These are phyloP conservation scores for Phytophthora ramorum DNA, from an alignment of 352 stramenopile species.

Conservation along the genomic window DNA sequence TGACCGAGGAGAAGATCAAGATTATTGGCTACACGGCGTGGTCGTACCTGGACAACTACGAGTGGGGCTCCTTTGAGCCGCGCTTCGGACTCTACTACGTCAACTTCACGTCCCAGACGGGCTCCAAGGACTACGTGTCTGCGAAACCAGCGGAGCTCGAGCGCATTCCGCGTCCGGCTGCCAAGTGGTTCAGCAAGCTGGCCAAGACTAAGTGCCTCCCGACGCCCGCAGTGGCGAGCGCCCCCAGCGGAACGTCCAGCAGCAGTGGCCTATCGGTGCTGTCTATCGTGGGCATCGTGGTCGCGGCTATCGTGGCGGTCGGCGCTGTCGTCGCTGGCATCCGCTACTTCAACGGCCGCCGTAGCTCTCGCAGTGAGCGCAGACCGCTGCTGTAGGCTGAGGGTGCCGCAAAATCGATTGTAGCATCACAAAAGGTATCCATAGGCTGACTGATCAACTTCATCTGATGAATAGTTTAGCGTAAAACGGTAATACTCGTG, in stretches of 20 bases:
- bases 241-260: slow-evolving; percentile 28
- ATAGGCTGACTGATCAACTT: too few relatives aligned
- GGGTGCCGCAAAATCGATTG: not conserved
- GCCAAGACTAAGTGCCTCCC: slow-evolving; percentile 40
- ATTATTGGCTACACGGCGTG: slow-evolving; percentile 94
- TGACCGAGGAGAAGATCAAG: slow-evolving; percentile 57
- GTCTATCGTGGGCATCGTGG: slow-evolving; percentile 32
- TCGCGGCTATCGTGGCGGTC: slow-evolving; percentile 25
- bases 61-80: slow-evolving; percentile 88
- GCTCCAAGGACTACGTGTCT: slow-evolving; percentile 29
- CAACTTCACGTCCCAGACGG: slow-evolving; percentile 47
- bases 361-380: slow-evolving; percentile 14
- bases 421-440: not conserved
- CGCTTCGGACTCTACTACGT: slow-evolving; percentile 64
- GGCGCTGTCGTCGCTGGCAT: slow-evolving; percentile 22
- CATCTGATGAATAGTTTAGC: too few relatives aligned
- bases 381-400: slow-evolving; percentile 23
- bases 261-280: slow-evolving; percentile 25
- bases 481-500: too few relatives aligned
- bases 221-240: slow-evolving; percentile 16
- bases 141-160: slow-evolving; percentile 35
- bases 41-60: slow-evolving; percentile 95
- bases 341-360: slow-evolving; percentile 17
- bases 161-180: slow-evolving; percentile 45
- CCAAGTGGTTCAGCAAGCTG: slow-evolving; percentile 45